Base-by-base conservation (phyloP, 1,284 basidiomycete species). In the Rhodotorula sp. region DNA sequence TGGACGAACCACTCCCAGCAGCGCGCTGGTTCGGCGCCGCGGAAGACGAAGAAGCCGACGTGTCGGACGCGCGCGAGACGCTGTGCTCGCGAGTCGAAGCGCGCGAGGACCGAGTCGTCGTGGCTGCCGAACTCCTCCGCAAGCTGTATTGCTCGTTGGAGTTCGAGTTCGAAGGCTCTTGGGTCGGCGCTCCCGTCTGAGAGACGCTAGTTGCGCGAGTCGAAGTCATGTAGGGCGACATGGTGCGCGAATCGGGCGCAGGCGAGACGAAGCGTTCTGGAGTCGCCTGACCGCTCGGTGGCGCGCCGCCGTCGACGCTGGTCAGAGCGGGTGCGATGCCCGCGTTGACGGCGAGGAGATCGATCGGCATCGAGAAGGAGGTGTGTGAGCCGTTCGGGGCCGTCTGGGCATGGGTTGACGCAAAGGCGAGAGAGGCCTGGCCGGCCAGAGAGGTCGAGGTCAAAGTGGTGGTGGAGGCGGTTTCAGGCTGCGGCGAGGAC, bases 291-390 rank as follows among this genome's bases (percentile, higher is more conserved):
- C 46, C 61, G 48, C 48, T 51, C 18, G 31, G 14, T 26, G 39
- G 39, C 39, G 31, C 7, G 46, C 48, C 7, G 46, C 48, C 48
- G 51, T 26, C 51, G 58, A 59, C 58, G 15, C 67, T 64, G 15
- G 67, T 75, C 29, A 75, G 64, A 2, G 67, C 31, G 3, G 73
- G 73, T 6, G 73, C 59, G 64, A 75, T 75, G 31, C 73, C 73
- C 16, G 61, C 64, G 65, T 69, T 62, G 58, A 68, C 65, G 63
- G 68, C 58, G 52, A 60, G 51, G 47, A 63, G 61, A 65, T 72
- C 65, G 61, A 69, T n/a, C 16, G 71, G 64, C 15, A 69, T 64
- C 5, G 66, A 64, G 16, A 67, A 57, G 4, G 66, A 62, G 26
- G 70, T 49, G 67, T 60, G 60, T 21, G 46, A 18, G 20, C 18